A percentile compares a stretch with the other conserved stretches of the same genome.
phyloP scores from a whole-genome alignment of 164 flowering plant genomes.

The Aristolochia californica region DNA sequence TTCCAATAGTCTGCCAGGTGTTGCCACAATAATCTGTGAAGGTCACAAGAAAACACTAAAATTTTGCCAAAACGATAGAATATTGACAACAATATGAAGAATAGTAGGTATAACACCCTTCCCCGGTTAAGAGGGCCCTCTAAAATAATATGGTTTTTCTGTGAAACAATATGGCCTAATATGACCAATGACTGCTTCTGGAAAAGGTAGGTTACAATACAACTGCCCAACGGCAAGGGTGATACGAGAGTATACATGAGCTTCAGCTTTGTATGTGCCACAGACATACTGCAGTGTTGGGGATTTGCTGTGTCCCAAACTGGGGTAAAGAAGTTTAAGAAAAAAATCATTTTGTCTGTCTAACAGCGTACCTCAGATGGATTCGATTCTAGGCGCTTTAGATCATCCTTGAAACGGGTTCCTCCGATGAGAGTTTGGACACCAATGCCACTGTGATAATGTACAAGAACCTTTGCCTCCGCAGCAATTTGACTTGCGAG shows the following conservation, averaged over 20 bases:
- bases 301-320: too few species aligned
- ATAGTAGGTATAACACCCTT: too few species aligned
- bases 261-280: too few species aligned
- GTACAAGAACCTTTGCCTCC: slow-evolving; percentile 75
- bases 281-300: too few species aligned
- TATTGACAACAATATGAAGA: background rate
- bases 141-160: too few species aligned
- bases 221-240: too few species aligned
- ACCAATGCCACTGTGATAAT: slow-evolving; percentile 75
- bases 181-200: too few species aligned
- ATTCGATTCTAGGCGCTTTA: slow-evolving; percentile 69
- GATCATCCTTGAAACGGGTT: slow-evolving; percentile 83
- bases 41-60: background rate
- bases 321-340: background rate
- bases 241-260: too few species aligned
- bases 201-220: too few species aligned
- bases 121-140: too few species aligned
- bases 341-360: background rate
- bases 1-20: slow-evolving; percentile 94
- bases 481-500: slow-evolving; percentile 95
- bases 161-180: too few species aligned
- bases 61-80: background rate
- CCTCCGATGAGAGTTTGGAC: slow-evolving; percentile 90
- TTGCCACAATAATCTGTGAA: slow-evolving; percentile 84
- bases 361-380: slow-evolving; percentile 72